Evolutionary conservation across 1,284 basidiomycete genomes (phyloP).

Genomic region (Microbotryum silenes-acaulis): DNA sequence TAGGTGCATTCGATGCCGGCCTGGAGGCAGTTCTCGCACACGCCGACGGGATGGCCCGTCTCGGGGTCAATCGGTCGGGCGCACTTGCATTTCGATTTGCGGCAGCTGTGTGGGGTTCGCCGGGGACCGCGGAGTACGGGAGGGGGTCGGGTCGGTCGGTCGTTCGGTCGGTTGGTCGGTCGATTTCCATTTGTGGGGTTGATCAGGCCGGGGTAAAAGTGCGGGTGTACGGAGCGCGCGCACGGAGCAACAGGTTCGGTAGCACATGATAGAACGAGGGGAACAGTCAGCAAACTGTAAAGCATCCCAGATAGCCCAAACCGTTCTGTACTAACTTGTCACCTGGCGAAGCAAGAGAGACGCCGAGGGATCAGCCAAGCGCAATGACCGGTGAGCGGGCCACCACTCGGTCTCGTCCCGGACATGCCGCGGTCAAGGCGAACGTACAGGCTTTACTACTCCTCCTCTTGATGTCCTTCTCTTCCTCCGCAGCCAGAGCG

Average conservation of each 20-base stretch:
- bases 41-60: slow-evolving; percentile 20
- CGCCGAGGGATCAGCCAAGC: background rate
- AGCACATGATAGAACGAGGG: background rate
- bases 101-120: slow-evolving; percentile 54
- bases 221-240: background rate
- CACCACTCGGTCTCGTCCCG: background rate
- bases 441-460: slow-evolving; percentile 25
- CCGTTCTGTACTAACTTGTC: slow-evolving; percentile 6
- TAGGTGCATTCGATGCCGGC: slow-evolving; percentile 59
- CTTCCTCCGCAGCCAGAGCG: background rate
- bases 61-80: slow-evolving; percentile 48
- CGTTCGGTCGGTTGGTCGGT: background rate
- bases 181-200: background rate
- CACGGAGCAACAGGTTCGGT: background rate
- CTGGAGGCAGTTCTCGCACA: slow-evolving; percentile 32
- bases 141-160: background rate
- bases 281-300: background rate
- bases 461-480: slow-evolving; percentile 15
- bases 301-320: background rate
- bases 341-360: background rate
- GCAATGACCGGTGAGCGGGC: background rate
- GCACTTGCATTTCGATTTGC: slow-evolving; percentile 73
- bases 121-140: background rate
- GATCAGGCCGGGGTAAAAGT: no score
- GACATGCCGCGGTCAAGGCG: background rate